phyloP scores from a whole-genome alignment of 2,329 filamentous ascomycete genomes.

The Paraconiothyrium sp. region DNA sequence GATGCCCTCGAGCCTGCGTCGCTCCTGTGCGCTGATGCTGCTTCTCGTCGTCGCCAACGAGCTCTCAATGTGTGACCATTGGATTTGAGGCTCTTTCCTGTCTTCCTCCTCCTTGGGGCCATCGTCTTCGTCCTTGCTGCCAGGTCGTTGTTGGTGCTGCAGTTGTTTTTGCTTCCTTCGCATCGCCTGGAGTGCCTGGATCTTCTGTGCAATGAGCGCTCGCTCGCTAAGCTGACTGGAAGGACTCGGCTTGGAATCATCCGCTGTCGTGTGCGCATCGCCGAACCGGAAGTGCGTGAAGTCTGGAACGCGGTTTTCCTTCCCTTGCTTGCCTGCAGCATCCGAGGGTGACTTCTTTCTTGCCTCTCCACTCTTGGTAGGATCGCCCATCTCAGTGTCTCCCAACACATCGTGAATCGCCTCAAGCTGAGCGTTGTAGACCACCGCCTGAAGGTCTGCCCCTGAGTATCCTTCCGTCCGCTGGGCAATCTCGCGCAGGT shows the following conservation, averaged over 20 bases:
- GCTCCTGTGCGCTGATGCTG: constrained; percentile 84
- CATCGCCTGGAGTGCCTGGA: constrained; percentile 79
- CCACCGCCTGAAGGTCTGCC: constrained; percentile 90
- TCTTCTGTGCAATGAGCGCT: constrained; percentile 80
- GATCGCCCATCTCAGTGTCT: constrained; percentile 56
- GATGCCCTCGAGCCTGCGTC: constrained; percentile 76
- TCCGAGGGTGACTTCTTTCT: constrained; percentile 38
- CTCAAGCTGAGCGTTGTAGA: constrained; percentile 96
- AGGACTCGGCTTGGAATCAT: constrained; percentile 53
- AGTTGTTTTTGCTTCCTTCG: constrained; percentile 70
- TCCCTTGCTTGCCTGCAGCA: constrained; percentile 25
- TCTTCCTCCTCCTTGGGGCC: constrained; percentile 47
- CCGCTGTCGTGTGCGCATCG: constrained; percentile 53
- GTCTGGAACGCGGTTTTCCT: constrained; percentile 41
- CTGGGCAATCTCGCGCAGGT: constrained; percentile 76
- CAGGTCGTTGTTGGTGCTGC: constrained; percentile 32
- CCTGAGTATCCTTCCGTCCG: constrained; percentile 91
- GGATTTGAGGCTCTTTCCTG: constrained; percentile 78
- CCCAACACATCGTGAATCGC: constrained; percentile 93
- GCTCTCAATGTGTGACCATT: constrained; percentile 82
- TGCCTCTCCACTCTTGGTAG: constrained; percentile 39
- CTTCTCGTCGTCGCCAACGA: constrained; percentile 80
- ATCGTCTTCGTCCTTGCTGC: constrained; percentile 30
- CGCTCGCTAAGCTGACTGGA: constrained; percentile 74
- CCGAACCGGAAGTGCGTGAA: constrained; percentile 81